Conservation (phyloP, 2,329 filamentous ascomycete species). For the Fusarium kyushuense region DNA sequence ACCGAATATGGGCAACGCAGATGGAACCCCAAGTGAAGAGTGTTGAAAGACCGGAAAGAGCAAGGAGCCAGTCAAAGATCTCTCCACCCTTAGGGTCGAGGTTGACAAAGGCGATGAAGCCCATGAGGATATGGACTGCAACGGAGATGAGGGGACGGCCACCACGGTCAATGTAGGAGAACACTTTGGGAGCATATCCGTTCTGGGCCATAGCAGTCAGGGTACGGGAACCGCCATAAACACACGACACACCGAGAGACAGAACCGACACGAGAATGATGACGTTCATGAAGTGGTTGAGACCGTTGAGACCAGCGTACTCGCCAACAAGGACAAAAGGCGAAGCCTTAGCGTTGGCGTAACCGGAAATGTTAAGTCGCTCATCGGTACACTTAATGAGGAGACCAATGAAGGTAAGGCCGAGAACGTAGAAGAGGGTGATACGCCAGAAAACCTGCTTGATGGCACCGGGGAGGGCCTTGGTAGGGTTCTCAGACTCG, state of each 20-base stretch:
- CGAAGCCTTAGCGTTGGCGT: conserved; percentile 54
- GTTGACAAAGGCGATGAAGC: conserved; percentile 63
- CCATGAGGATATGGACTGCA: conserved; percentile 59
- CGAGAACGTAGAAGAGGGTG: conserved; percentile 63
- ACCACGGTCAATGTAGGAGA: conserved; percentile 65
- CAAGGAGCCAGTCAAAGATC: conserved; percentile 74
- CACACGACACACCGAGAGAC: conserved; percentile 66
- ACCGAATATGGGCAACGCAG: conserved; percentile 72
- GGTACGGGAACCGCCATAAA: conserved; percentile 68
- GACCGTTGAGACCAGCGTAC: conserved; percentile 61
- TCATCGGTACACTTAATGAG: conserved; percentile 57
- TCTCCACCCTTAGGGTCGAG: conserved; percentile 59
- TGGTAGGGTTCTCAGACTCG: conserved; percentile 74
- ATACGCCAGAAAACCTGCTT: conserved; percentile 76
- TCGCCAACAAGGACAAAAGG: conserved; percentile 65
- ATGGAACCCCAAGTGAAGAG: conserved; percentile 76
- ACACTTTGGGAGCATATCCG: conserved; percentile 65
- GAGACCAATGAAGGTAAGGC: conserved; percentile 63
- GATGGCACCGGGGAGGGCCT: conserved; percentile 80
- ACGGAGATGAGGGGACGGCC: conserved; percentile 64
- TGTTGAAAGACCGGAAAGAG: conserved; percentile 71
- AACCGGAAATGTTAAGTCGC: conserved; percentile 55
- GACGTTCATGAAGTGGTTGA: conserved; percentile 66
- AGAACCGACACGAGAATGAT: conserved; percentile 67
- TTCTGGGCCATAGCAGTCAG: conserved; percentile 66